Evolutionary conservation across 176 grass and related monocot species (phyloP).

Genomic region (Zizania latifolia): DNA sequence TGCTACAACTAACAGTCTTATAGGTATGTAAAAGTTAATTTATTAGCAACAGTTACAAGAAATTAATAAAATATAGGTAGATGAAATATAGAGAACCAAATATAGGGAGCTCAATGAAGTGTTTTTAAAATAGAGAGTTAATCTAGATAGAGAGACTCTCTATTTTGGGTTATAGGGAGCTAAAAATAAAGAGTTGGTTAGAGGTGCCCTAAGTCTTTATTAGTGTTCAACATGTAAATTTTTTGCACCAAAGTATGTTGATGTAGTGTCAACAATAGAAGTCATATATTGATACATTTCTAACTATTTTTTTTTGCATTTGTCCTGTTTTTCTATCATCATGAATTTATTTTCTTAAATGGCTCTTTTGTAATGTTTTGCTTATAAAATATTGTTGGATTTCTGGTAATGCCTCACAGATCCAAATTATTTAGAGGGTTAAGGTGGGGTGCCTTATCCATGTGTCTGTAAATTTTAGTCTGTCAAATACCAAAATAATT

Average conservation of each 20-base stretch:
- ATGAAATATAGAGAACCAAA: too few relatives aligned
- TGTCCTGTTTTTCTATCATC: background rate
- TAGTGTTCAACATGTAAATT: background rate
- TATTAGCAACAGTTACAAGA: too few relatives aligned
- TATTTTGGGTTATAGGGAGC: too few relatives aligned
- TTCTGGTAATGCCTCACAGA: background rate
- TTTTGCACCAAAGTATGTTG: background rate
- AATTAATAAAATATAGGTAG: too few relatives aligned
- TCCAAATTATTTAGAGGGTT: background rate
- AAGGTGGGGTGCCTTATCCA: background rate
- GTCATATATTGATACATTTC: background rate
- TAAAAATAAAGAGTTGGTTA: too few relatives aligned
- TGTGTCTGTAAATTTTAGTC: background rate
- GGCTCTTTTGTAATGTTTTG: background rate
- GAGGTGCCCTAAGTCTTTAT: conserved; percentile 16
- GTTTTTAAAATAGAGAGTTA: too few relatives aligned
- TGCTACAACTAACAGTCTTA: too few relatives aligned
- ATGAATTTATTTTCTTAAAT: background rate
- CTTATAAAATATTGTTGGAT: background rate
- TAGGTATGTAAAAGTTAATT: too few relatives aligned
- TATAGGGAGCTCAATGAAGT: too few relatives aligned
- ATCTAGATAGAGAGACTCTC: too few relatives aligned
- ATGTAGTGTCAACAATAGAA: background rate
- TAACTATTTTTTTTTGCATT: background rate
- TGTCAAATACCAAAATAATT: background rate